Percentiles rank a stretch among this genome's conserved stretches.
Conservation (phyloP, 495 filamentous ascomycete species). For the Trichoderma virens region DNA sequence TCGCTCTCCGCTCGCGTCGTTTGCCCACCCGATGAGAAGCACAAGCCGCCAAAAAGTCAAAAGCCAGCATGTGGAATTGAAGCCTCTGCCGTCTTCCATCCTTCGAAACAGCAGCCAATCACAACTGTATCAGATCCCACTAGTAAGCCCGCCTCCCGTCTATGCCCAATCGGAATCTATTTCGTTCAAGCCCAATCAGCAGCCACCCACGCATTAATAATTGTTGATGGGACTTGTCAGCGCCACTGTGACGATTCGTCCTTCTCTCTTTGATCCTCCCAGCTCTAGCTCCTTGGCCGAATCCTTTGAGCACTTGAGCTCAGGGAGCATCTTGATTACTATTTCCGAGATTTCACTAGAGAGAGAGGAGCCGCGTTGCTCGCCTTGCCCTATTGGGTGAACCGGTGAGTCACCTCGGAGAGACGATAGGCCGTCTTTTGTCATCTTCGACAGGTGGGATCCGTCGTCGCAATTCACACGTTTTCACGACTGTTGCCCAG, state of each 20-base stretch:
- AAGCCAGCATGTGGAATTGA: neutral
- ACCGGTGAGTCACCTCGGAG: slow-evolving; percentile 1
- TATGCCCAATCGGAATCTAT: neutral
- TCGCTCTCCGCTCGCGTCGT: neutral
- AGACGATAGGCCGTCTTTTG: neutral
- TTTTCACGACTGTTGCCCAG: neutral
- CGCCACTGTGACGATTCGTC: neutral
- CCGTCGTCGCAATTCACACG: neutral
- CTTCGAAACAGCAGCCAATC: neutral
- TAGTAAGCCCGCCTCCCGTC: neutral
- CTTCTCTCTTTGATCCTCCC: neutral
- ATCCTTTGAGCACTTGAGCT: too few species aligned
- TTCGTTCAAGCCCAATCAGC: neutral
- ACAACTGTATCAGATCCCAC: neutral
- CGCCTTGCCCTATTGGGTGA: neutral
- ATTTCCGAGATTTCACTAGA: too few species aligned
- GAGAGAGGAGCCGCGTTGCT: too few species aligned
- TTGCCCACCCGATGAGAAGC: neutral
- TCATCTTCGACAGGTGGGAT: neutral
- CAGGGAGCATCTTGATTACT: neutral
- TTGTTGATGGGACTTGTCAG: neutral
- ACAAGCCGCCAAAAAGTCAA: neutral
- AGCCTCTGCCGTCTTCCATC: neutral
- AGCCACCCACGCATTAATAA: too few species aligned
- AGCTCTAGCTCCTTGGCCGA: neutral